Percentiles rank a stretch among this genome's conserved stretches.
Evolutionary conservation across 148 eudicot genomes (phyloP).

Genomic region (Beta vulgaris): DNA sequence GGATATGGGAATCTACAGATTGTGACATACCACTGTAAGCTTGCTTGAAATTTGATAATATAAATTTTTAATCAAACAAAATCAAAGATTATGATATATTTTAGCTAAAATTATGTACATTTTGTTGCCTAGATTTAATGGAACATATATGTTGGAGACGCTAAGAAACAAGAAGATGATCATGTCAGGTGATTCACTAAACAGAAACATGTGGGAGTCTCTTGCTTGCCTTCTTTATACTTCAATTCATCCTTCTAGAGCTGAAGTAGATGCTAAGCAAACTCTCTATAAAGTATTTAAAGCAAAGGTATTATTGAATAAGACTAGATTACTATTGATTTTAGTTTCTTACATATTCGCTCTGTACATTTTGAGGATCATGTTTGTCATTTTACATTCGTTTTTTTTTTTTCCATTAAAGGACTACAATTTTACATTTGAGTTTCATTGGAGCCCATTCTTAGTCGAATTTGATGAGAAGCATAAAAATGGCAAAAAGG

Average conservation of each 20-base stretch:
- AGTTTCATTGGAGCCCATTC: constrained; percentile 63
- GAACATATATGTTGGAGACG: constrained; percentile 35
- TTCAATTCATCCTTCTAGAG: constrained; percentile 32
- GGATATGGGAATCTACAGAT: constrained; percentile 51
- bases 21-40: constrained; percentile 51
- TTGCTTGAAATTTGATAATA: neutral
- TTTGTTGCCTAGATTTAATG: constrained; percentile 36
- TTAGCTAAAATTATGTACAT: too few species aligned
- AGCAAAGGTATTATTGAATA: constrained; percentile 30
- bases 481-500: constrained; percentile 4
- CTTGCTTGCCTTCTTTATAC: constrained; percentile 53
- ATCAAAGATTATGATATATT: too few species aligned
- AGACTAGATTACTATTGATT: neutral
- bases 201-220: constrained; percentile 52
- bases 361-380: neutral
- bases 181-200: constrained; percentile 49
- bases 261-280: constrained; percentile 20
- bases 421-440: constrained; percentile 54
- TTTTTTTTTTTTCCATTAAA: neutral
- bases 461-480: constrained; percentile 29
- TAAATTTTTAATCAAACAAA: too few species aligned
- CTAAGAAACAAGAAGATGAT: constrained; percentile 47
- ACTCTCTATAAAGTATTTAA: constrained; percentile 29
- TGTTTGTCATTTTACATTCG: neutral
- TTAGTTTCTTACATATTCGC: neutral